Percentiles rank a stretch among this genome's conserved stretches.
Conservation (phyloP, 768 basidiomycete genomes). For the Serendipita sp. region DNA sequence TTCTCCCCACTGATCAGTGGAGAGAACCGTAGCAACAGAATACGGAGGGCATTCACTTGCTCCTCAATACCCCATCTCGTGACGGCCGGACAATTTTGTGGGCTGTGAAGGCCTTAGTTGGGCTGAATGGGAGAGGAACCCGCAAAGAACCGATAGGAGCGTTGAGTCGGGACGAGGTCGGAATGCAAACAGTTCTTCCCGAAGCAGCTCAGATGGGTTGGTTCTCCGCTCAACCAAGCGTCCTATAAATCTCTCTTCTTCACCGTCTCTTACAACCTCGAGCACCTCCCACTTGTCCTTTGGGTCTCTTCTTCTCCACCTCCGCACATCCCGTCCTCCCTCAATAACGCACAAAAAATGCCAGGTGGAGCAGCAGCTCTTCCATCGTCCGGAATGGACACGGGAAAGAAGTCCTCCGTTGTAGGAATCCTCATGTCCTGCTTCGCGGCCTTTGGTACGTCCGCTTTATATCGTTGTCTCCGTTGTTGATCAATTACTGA, state of each 20-base stretch:
- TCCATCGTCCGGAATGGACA: not conserved
- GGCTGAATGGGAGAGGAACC: not conserved
- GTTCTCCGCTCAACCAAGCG: not conserved
- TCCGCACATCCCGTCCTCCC: not conserved
- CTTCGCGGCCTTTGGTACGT: constrained; percentile 19
- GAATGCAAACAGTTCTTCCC: not conserved
- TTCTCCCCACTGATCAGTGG: too few species aligned
- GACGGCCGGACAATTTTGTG: too few species aligned
- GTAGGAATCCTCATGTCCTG: constrained; percentile 16
- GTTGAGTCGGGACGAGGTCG: not conserved
- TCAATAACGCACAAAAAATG: not conserved
- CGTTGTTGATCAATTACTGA: not conserved
- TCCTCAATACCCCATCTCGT: too few species aligned
- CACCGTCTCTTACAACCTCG: not conserved
- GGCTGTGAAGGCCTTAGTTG: not conserved
- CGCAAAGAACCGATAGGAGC: constrained; percentile 2
- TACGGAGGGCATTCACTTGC: too few species aligned
- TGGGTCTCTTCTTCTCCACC: not conserved
- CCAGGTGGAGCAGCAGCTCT: constrained; percentile 6
- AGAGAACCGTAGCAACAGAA: too few species aligned
- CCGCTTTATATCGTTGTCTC: constrained; percentile 9
- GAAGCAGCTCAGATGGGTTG: not conserved
- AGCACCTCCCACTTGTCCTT: not conserved
- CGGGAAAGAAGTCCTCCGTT: not conserved
- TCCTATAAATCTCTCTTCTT: not conserved